These are phyloP conservation scores for Phytophthora tubulina DNA, from an alignment of 352 stramenopile species.

Conservation along the genomic window DNA sequence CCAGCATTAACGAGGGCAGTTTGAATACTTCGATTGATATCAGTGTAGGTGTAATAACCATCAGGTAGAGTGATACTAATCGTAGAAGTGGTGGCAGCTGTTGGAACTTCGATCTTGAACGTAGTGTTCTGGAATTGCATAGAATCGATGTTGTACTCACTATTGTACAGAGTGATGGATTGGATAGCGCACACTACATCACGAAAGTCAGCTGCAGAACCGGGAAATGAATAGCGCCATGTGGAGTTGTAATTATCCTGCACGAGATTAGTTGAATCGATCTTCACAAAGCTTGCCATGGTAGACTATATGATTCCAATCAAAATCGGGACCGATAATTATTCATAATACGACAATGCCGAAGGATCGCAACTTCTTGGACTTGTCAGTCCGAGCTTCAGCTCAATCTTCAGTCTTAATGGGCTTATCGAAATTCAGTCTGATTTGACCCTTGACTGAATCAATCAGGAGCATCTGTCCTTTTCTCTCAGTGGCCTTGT, in stretches of 20 bases:
- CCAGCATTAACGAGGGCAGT: too few relatives aligned
- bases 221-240: conserved; percentile 4
- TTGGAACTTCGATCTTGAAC: conserved; percentile 24
- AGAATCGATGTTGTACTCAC: conserved; percentile 16
- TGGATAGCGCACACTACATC: conserved; percentile 5
- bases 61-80: conserved; percentile 1
- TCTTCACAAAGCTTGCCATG: background rate
- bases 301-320: conserved; percentile 8
- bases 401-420: too few relatives aligned
- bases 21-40: too few relatives aligned
- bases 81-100: conserved; percentile 12
- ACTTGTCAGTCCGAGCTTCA: too few relatives aligned
- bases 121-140: conserved; percentile 4
- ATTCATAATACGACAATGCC: conserved; percentile 2
- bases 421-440: conserved; percentile 11
- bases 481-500: conserved; percentile 14
- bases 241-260: conserved; percentile 1
- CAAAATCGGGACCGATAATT: conserved; percentile 25
- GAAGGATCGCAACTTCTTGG: too few relatives aligned
- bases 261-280: conserved; percentile 21
- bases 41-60: conserved; percentile 16
- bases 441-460: conserved; percentile 14
- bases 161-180: conserved; percentile 11
- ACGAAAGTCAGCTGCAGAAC: background rate
- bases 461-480: conserved; percentile 18